Percentiles rank a stretch among this genome's conserved stretches.
phyloP scores from a whole-genome alignment of 371 early-diverging fungal genomes.

The Mucor piriformis region DNA sequence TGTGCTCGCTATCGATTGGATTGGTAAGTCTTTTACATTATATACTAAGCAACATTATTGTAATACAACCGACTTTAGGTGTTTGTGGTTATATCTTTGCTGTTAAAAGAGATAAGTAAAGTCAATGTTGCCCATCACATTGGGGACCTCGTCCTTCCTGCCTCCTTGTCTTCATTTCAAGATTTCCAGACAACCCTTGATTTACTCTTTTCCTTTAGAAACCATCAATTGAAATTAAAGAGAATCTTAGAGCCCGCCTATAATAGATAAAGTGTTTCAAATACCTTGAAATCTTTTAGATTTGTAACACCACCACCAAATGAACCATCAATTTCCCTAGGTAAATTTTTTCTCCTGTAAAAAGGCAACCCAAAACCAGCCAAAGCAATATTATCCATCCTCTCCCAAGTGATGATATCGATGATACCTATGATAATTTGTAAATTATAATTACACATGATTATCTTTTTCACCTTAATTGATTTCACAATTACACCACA shows the following conservation, averaged over 20 bases:
- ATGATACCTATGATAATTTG: too few relatives aligned
- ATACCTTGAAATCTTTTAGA: constrained; percentile 5
- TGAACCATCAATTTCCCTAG: not conserved
- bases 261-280: constrained; percentile 1
- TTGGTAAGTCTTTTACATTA: constrained; percentile 6
- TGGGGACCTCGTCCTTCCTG: constrained; percentile 1
- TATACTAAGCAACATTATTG: not conserved
- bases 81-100: constrained; percentile 3
- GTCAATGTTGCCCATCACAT: constrained; percentile 1
- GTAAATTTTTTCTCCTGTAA: constrained; percentile 1
- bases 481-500: too few relatives aligned
- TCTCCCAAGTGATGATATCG: too few relatives aligned
- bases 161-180: constrained; percentile 6
- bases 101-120: not conserved
- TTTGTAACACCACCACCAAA: constrained; percentile 1
- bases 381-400: not conserved
- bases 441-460: too few relatives aligned
- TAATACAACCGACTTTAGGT: constrained; percentile 3
- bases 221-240: constrained; percentile 5
- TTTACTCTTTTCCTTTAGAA: constrained; percentile 4
- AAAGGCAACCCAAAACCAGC: constrained; percentile 1
- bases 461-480: too few relatives aligned
- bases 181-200: constrained; percentile 5
- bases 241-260: constrained; percentile 1
- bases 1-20: constrained; percentile 7